Evolutionary conservation across 139 green algal genomes (phyloP), one percentile per base, ranked within the genome.

Genomic region (Chlamydomonas urium): DNA sequence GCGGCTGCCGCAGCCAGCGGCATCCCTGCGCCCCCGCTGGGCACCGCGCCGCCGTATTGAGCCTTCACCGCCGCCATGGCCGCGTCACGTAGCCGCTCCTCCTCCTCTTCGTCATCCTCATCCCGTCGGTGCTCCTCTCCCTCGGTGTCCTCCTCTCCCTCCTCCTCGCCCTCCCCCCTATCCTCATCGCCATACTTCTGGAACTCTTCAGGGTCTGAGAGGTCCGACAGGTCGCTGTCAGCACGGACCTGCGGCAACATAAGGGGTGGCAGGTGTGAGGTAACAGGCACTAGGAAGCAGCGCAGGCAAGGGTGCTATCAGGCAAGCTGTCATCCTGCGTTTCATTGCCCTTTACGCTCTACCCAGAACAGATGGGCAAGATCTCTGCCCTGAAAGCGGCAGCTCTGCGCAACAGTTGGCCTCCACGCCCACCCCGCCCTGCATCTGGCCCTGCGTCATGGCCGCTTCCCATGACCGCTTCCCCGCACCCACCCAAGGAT

Each of bases 161-260:
- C 53, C 53, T 32, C 53, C 10, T 14, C 53, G 6, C 29, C 53
- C 10, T 14, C 21, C 53, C 29, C 53, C 14, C 17, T 32, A 21
- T 63, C 53, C 53, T 21, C 53, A 36, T 50, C 10, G 14, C 53
- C 53, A 26, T 63, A 63, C 53, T 63, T 63, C 53, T 63, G 53
- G 29, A 34, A 63, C 53, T 26, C n/a, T 34, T 63, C 53, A 63
- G 29, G 53, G 19, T 63, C 53, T 63, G 53, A 50, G 42, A 50
- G 42, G 14, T 50, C 42, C 42, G 42, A 63, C 26, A 63, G 29
- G 10, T 63, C 53, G 26, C 53, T 63, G 10, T 21, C 53, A 36
- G 21, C 17, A 63, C 53, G 53, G 10, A 26, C 53, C 53, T 63
- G 45, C 17, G 45, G 21, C 21, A 17, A 56, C 45, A 56, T 21